Percentiles rank a stretch among this genome's conserved stretches.
Conservation (phyloP, 345 rosid species). For the Psidium guajava region DNA sequence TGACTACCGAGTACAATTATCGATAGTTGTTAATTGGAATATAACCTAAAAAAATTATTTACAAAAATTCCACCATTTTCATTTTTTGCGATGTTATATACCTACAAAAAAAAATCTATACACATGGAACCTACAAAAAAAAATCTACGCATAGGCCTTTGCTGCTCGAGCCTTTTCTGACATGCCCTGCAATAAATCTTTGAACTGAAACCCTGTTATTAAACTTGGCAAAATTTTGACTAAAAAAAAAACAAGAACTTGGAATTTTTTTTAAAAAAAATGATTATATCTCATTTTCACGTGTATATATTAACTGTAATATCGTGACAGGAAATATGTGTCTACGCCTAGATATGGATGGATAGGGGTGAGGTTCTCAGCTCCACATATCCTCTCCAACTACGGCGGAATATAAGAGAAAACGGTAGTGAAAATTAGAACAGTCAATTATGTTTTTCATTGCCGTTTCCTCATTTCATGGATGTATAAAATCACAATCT, state of each 20-base stretch:
- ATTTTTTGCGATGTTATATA: background rate
- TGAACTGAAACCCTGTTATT: background rate
- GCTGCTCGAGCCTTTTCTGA: background rate
- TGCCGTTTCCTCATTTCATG: background rate
- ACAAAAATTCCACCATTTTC: background rate
- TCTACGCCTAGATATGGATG: background rate
- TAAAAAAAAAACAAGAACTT: too few relatives aligned
- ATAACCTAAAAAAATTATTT: background rate
- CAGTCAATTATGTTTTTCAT: background rate
- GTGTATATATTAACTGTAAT: background rate
- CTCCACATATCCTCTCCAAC: background rate
- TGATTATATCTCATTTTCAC: background rate
- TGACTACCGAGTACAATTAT: background rate
- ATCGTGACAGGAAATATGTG: background rate
- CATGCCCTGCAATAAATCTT: background rate
- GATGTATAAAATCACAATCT: background rate
- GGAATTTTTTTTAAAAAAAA: background rate
- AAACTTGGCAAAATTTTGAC: background rate
- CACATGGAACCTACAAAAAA: too few relatives aligned
- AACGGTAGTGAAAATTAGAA: background rate
- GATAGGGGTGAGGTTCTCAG: background rate
- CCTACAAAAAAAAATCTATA: too few relatives aligned
- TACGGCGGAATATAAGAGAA: background rate
- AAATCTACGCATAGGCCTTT: background rate
- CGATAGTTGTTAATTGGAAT: background rate